phyloP scores from a whole-genome alignment of 192 early-diverging fungal species.

The Backusella mclennaniae region DNA sequence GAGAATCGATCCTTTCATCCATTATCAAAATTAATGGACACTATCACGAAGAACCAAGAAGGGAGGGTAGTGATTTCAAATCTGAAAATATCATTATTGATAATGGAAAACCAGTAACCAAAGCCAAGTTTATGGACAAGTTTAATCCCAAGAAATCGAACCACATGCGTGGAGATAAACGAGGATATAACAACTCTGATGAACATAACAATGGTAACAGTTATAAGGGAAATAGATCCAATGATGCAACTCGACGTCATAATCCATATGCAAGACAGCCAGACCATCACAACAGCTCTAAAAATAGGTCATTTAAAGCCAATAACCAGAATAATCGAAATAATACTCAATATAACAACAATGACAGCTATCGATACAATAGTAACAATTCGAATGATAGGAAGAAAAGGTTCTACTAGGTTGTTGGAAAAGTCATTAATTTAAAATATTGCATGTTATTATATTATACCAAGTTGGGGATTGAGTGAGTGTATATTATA shows the following conservation, averaged over 20 bases:
- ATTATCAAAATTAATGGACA: conserved; percentile 11
- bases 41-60: not conserved
- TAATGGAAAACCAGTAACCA: not conserved
- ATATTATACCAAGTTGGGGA: not conserved
- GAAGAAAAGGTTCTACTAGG: not conserved
- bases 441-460: not conserved
- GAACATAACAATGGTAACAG: not conserved
- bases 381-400: not conserved
- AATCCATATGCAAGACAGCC: not conserved
- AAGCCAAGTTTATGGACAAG: not conserved
- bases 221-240: not conserved
- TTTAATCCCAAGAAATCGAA: not conserved
- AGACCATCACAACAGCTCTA: not conserved
- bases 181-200: not conserved
- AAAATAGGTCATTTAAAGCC: not conserved
- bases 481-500: not conserved
- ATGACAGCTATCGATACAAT: not conserved
- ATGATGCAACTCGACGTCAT: not conserved
- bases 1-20: conserved; percentile 7
- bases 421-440: not conserved
- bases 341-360: not conserved
- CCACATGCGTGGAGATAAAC: not conserved
- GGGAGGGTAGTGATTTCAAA: conserved; percentile 1
- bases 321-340: not conserved
- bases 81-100: not conserved